Percentiles rank a stretch among this genome's conserved stretches.
Evolutionary conservation across 257 asterid genomes (phyloP).

Genomic region (Phtheirospermum japonicum): DNA sequence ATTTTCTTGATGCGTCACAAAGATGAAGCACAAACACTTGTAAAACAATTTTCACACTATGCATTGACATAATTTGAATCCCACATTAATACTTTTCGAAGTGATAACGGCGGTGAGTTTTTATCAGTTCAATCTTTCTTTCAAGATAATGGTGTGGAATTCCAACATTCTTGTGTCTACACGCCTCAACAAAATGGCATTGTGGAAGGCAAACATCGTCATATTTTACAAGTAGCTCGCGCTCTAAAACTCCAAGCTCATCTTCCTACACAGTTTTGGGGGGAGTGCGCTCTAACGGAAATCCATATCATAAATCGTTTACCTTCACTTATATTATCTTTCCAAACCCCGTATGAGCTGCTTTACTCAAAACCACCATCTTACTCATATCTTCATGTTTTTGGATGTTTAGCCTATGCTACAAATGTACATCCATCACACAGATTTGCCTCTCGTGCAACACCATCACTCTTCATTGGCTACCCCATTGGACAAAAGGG

Average conservation of each 20-base stretch:
- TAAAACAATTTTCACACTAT: neutral
- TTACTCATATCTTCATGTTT: no score
- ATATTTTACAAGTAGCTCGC: neutral
- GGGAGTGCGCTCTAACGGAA: neutral
- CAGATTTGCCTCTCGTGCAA: no score
- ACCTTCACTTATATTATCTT: neutral
- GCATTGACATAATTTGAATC: neutral
- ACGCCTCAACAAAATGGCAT: no score
- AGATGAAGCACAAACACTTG: neutral
- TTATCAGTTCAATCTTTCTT: neutral
- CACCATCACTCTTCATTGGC: no score
- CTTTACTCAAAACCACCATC: no score
- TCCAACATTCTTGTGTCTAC: constrained; percentile 4
- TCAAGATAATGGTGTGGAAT: neutral
- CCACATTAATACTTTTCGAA: no score
- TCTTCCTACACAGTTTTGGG: neutral
- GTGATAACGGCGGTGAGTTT: no score
- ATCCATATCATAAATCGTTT: neutral
- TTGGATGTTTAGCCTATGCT: no score
- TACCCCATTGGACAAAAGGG: no score
- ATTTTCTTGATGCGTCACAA: no score
- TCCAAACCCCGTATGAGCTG: neutral
- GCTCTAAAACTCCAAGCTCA: neutral
- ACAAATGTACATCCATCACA: no score
- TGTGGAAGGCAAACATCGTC: neutral